Evolutionary conservation across 805 yeast genomes (phyloP), one percentile per base, ranked within the genome.

Genomic region (Schizosaccharomyces lindneri): DNA sequence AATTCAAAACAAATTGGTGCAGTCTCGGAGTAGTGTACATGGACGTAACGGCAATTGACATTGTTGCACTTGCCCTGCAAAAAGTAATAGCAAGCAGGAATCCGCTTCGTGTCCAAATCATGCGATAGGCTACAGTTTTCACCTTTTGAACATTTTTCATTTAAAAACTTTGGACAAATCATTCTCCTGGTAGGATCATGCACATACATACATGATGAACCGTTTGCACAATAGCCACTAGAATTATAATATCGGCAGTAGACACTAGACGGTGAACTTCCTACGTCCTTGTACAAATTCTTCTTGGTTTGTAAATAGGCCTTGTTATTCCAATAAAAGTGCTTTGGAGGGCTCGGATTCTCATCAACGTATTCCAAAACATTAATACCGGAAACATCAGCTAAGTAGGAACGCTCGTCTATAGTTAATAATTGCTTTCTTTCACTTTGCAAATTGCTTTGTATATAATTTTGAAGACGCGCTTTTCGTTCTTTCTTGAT

Each of bases 1-100:
- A 85, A 86, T 36, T 78, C 81, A 27, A 86, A 73, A 67, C 95
- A 85, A 0, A 80, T 73, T 67, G 74, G 71, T 3, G 81, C 71
- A 36, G 73, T 75, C 57, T 69, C 66, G 32, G 65, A 70, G 48
- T 75, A 79, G 61, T 66, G 66, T 72, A 74, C 77, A 70, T 77
- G 85, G 43, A 74, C 72, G 66, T 68, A 87, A 66, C 70, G 72
- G 70, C 86, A 81, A 15, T 39, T 48, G 3, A 67, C 65, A 63
- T 79, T 80, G 1, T 73, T 70, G 67, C 86, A 81, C 15, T 69
- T 63, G 0, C 78, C 79, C 4, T 66, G 66, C 59, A 78, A 76
- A 65, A 71, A 79, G 66, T 76, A 82, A 55, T 67, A 71, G 65
- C 94, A 85, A 24, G 78, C 68, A 7, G 82, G 79, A 11, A 85